Evolutionary conservation across 2,329 filamentous ascomycete genomes (phyloP).

Genomic region (Phoma sp.): DNA sequence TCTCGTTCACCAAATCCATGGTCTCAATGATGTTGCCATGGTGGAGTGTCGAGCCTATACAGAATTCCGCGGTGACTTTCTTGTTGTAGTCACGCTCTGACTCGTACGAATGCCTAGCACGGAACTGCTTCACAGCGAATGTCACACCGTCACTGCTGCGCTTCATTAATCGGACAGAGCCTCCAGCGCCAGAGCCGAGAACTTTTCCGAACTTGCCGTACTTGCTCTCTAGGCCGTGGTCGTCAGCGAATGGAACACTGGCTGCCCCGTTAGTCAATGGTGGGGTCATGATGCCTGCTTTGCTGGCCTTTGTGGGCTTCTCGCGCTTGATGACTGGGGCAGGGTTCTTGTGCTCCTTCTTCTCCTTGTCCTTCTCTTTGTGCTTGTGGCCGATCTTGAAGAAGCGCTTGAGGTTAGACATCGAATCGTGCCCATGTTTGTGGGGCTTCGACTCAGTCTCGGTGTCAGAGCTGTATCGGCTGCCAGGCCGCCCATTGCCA

Average conservation of each 20-base stretch:
- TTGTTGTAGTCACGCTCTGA: conserved; percentile 95
- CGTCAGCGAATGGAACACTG: conserved; percentile 84
- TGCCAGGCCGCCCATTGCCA: conserved; percentile 56
- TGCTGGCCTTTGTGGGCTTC: conserved; percentile 56
- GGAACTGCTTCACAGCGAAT: conserved; percentile 97
- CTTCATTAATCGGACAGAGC: conserved; percentile 93
- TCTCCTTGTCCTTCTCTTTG: conserved; percentile 57
- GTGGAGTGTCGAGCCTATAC: conserved; percentile 93
- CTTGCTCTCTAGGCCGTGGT: conserved; percentile 86
- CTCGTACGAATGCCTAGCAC: conserved; percentile 89
- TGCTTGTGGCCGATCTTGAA: conserved; percentile 75
- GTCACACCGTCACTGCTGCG: conserved; percentile 89
- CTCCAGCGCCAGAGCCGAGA: conserved; percentile 89
- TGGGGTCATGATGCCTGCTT: conserved; percentile 47
- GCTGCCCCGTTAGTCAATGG: conserved; percentile 40
- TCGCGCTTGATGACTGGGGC: conserved; percentile 61
- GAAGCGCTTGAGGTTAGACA: conserved; percentile 95
- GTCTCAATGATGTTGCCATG: conserved; percentile 99
- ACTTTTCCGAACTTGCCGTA: conserved; percentile 97
- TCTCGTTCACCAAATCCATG: conserved; percentile 93
- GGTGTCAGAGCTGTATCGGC: conserved; percentile 51
- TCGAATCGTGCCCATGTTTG: conserved; percentile 70
- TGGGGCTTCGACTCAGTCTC: conserved; percentile 45
- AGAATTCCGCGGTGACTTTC: conserved; percentile 98
- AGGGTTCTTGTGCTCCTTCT: conserved; percentile 67